Evolutionary conservation across 2,329 filamentous ascomycete species (phyloP).

Genomic region (Apiospora malaysiana): DNA sequence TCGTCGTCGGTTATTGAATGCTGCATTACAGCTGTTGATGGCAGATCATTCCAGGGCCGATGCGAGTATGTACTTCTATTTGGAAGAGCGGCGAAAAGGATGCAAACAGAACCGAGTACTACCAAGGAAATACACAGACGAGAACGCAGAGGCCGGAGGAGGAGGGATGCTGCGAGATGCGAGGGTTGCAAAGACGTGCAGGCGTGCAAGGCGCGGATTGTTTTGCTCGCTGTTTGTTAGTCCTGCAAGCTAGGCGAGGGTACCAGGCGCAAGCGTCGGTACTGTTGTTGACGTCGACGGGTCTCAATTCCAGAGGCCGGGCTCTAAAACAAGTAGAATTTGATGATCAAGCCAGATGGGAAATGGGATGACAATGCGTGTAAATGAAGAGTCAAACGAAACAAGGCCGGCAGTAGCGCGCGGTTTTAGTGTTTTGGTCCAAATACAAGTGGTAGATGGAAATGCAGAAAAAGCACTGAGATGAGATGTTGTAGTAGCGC

Average conservation of each 20-base stretch:
- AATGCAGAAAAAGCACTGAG: constrained; percentile 16
- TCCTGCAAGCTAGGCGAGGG: constrained; percentile 1
- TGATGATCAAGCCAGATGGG: constrained; percentile 1
- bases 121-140: not conserved
- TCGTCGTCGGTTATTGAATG: constrained; percentile 31
- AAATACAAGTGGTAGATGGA: constrained; percentile 10
- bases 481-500: constrained; percentile 18
- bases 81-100: not conserved
- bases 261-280: not conserved
- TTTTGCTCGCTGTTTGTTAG: constrained; percentile 9
- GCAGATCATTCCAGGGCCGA: constrained; percentile 20
- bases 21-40: constrained; percentile 37
- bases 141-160: not conserved
- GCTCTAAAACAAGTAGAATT: constrained; percentile 18
- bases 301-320: not conserved
- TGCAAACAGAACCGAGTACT: constrained; percentile 4
- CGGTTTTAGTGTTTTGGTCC: constrained; percentile 7
- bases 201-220: not conserved
- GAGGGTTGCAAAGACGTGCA: constrained; percentile 1
- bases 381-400: constrained; percentile 12
- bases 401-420: constrained; percentile 10
- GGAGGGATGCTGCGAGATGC: not conserved
- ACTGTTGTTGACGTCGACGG: not conserved
- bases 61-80: not conserved
- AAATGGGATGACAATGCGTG: constrained; percentile 10